A percentile compares a stretch with the other conserved stretches of the same genome.
phyloP scores from a whole-genome alignment of 345 rosid genomes.

The Brassica incana region DNA sequence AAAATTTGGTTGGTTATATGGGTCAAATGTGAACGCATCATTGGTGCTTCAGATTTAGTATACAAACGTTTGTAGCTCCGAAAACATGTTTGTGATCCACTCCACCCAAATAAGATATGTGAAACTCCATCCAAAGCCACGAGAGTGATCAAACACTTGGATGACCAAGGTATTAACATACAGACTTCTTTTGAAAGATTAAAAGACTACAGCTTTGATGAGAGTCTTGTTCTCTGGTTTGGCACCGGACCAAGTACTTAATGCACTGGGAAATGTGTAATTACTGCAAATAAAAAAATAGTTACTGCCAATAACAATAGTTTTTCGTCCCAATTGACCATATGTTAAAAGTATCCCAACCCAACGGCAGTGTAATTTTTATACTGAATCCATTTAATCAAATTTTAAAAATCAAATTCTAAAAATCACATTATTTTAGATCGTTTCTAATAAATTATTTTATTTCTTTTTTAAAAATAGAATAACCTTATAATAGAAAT shows the following conservation, averaged over 20 bases:
- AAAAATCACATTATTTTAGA: too few species aligned
- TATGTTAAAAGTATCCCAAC: too few species aligned
- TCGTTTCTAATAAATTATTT: too few species aligned
- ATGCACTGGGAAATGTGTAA: too few species aligned
- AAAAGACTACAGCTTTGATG: background rate
- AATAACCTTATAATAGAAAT: too few species aligned
- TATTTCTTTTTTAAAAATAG: too few species aligned
- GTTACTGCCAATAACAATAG: background rate
- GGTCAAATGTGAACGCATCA: background rate
- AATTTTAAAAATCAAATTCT: too few species aligned
- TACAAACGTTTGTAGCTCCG: background rate
- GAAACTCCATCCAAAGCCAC: background rate
- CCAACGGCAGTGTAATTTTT: too few species aligned
- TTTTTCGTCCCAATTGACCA: background rate
- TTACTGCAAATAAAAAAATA: background rate
- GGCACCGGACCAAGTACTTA: background rate
- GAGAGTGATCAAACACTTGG: background rate
- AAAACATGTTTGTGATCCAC: background rate
- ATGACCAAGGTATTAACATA: too few species aligned
- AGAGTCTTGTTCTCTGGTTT: background rate
- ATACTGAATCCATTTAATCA: too few species aligned
- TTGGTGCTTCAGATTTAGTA: background rate
- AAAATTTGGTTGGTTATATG: constrained; percentile 3
- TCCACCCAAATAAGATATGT: background rate
- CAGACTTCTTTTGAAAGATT: background rate